These are phyloP conservation scores for Chrysanthemum lavandulifolium DNA, from an alignment of 129 eudicot genomes.

Conservation along the genomic window DNA sequence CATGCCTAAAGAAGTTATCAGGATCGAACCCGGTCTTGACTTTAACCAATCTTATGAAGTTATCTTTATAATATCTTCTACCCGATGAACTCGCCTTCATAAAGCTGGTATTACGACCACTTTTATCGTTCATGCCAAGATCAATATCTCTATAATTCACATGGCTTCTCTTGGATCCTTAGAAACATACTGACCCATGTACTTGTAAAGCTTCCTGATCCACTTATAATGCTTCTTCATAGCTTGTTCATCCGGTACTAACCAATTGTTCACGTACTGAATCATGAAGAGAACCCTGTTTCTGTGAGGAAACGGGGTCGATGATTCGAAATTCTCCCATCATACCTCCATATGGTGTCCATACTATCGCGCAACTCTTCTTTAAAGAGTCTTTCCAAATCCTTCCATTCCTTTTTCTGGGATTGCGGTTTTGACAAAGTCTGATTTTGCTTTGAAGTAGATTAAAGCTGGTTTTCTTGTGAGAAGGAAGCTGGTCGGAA, in stretches of 20 bases:
- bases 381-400: conserved; percentile 23
- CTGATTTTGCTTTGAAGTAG: conserved; percentile 21
- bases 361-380: conserved; percentile 28
- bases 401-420: conserved; percentile 35
- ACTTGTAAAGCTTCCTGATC: conserved; percentile 31
- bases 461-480: conserved; percentile 31
- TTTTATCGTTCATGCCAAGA: conserved; percentile 32
- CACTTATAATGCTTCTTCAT: conserved; percentile 18
- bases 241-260: not conserved
- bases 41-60: conserved; percentile 32
- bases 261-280: conserved; percentile 36
- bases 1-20: conserved; percentile 33
- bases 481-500: conserved; percentile 32
- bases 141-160: conserved; percentile 49
- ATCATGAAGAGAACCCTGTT: conserved; percentile 33
- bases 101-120: conserved; percentile 30
- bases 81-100: conserved; percentile 34
- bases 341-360: conserved; percentile 45
- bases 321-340: conserved; percentile 38
- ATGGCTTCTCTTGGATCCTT: conserved; percentile 36
- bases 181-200: conserved; percentile 41
- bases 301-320: conserved; percentile 45
- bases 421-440: conserved; percentile 29
- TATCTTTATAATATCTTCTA: conserved; percentile 29
- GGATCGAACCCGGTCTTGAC: conserved; percentile 37